Base-by-base conservation (phyloP, 106 monocot genomes). In the Chionographis japonica region DNA sequence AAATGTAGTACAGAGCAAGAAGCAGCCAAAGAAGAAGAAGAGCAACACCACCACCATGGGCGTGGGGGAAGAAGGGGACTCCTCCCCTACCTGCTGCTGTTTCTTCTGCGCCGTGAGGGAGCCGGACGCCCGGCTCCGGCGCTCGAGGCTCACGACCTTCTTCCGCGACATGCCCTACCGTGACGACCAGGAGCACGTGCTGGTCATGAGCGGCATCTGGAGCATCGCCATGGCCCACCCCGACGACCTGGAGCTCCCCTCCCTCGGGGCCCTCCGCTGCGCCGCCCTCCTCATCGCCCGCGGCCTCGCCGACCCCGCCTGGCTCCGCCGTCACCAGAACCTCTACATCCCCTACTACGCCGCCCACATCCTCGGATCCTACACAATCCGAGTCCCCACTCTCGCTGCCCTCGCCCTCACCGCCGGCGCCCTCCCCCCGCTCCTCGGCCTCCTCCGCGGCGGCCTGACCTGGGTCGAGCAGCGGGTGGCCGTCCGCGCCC, bases 331-430 rank as follows among this genome's bases (percentile, higher is more conserved):
- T 4, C 72, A 74, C 60, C 84, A 87, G 73, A 84, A 91, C 69
- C 52, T 79, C 63, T 91, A 81, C 73, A 79, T 91, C 37, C 91
- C 87, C 6, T 91, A 91, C 70, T 91, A 91, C 56, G 91, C 91
- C 54, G 91, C 91, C 8, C 91, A 91, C 64, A 61, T 84, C 61
- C 27, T 91, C 55, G 91, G 91, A 36, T 91, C 91, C n/a, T 91
- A 79, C 83, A 87, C 91, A 52, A 76, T 87, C 65, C 62, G 63
- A 39, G 38, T 62, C 11, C 53, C 84, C 7, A 16, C 60, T 2
- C 76, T 79, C 15, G 91, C 87, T 2, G 63, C 59, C 36, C 75
- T 84, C 9, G 90, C 84, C 16, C 68, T 82, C 12, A 67, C 75
- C 7, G 40, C 84, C 60, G 87, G 84, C 14, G 84, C 68, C 8